Base-by-base conservation (phyloP, 148 eudicot genomes). In the Camellia lanceoleosa region DNA sequence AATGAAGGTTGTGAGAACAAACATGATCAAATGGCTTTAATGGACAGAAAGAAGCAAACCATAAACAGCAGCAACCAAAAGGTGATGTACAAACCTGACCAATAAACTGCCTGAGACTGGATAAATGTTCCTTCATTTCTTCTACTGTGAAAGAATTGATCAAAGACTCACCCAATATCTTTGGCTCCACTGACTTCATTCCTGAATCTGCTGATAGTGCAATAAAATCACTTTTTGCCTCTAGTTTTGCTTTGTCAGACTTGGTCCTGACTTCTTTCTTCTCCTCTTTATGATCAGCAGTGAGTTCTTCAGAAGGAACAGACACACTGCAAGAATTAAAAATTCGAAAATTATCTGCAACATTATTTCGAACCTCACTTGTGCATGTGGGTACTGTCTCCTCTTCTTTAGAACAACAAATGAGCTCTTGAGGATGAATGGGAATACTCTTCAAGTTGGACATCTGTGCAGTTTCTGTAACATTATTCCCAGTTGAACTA, bases 121-220 rank as follows among this genome's bases (percentile, higher is more conserved):
- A 71, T 18, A 95, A 71, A 76, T 95, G 96, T 72, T 86, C 87
- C 83, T 80, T 87, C 59, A 90, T 84, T 85, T 93, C 90, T 76
- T 85, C 89, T 30, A 79, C 81, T 5, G 91, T 85, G 76, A 95
- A 93, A 87, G 63, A 89, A 80, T 95, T 96, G 80, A 88, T 85
- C 59, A 89, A 84, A 74, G 96, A 88, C 51, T 89, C 89, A 43
- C 93, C 93, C 42, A 75, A 73, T 68, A 84, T 65, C 77, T 89
- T 88, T 59, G 82, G 86, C 80, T 82, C 86, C 83, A 75, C 84
- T 62, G 77, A 77, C 81, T 79, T 85, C 74, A 62, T 63, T 76
- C 42, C 71, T 64, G 83, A 18, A 78, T 75, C 78, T 71, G 69
- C 69, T 61, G 79, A 78, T 60, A 66, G 63, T 76, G 71, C 77